Base-by-base conservation (phyloP, 116 monocot genomes). In the Phalaenopsis hybrid region DNA sequence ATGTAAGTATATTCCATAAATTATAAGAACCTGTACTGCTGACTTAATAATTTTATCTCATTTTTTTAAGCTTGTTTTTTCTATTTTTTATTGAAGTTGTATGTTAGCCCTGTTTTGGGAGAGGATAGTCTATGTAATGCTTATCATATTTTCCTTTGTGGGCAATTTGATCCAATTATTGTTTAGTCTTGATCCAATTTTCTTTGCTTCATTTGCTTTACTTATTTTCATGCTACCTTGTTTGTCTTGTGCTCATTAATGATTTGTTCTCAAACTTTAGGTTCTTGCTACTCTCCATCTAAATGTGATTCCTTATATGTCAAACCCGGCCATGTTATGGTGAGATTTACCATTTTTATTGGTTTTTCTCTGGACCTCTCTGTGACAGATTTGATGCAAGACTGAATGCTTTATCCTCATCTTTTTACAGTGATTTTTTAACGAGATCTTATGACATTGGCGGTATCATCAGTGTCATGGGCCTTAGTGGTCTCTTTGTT, bases 361-460 rank as follows among this genome's bases (percentile, higher is more conserved):
- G 37, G 37, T 37, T 37, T 68, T n/a, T 73, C 31, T 45, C 13
- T 48, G 13, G 21, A 59, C 61, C 16, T 11, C 18, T n/a, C 45
- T 77, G 12, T 55, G 8, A 44, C 9, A 37, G 44, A 68, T 59
- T 43, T 78, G 74, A 50, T 84, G 55, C 18, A 21, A 83, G 16
- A 51, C 55, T 88, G 12, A 88, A 79, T 21, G 50, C 15, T 81
- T 84, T 41, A 41, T 23, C 51, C 78, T 82, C n/a, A 70, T 75
- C 43, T 44, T 82, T 82, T 86, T 87, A n/a, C 86, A 97, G 97
- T 91, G 97, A 97, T 79, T 97, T 97, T 81, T 91, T 97, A 61
- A 94, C 92, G 70, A 93, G 85, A 79, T 97, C 97, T 34, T 97
- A 94, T 82, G 94, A 97, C 77, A 89, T 97, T 85, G 94, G 97